phyloP scores from a whole-genome alignment of 2,329 filamentous ascomycete genomes.

The Beauveria scarabaeidicola region DNA sequence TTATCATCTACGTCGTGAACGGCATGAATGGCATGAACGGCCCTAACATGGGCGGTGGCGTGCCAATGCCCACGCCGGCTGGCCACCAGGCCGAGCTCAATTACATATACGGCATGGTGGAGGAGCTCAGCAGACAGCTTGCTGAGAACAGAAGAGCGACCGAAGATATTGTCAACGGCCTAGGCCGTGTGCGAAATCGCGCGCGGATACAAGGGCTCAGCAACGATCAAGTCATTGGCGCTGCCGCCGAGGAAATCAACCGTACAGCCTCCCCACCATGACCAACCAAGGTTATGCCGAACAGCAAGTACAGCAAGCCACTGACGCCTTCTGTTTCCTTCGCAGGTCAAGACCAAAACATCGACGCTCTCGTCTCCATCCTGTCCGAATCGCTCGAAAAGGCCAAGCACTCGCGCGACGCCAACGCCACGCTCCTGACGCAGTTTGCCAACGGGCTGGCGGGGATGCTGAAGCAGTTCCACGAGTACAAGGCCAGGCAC shows the following conservation, averaged over 20 bases:
- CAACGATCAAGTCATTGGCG: constrained; percentile 51
- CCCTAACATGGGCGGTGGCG: constrained; percentile 36
- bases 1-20: background rate
- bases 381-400: constrained; percentile 55
- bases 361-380: constrained; percentile 53
- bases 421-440: constrained; percentile 49
- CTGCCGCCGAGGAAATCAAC: constrained; percentile 48
- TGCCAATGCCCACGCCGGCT: constrained; percentile 52
- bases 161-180: constrained; percentile 55
- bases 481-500: constrained; percentile 57
- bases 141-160: constrained; percentile 52
- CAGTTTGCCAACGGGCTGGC: constrained; percentile 51
- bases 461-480: constrained; percentile 53
- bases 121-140: constrained; percentile 55
- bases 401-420: constrained; percentile 50
- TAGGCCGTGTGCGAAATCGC: constrained; percentile 51
- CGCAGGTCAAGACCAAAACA: constrained; percentile 49
- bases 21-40: constrained; percentile 44
- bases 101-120: constrained; percentile 60
- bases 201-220: constrained; percentile 43
- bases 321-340: background rate
- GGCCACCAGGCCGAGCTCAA: constrained; percentile 61
- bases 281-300: background rate
- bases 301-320: background rate
- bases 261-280: constrained; percentile 28